Evolutionary conservation across 805 yeast species (phyloP), one percentile per base, ranked within the genome.

Genomic region (Debaryomyces maramus): DNA sequence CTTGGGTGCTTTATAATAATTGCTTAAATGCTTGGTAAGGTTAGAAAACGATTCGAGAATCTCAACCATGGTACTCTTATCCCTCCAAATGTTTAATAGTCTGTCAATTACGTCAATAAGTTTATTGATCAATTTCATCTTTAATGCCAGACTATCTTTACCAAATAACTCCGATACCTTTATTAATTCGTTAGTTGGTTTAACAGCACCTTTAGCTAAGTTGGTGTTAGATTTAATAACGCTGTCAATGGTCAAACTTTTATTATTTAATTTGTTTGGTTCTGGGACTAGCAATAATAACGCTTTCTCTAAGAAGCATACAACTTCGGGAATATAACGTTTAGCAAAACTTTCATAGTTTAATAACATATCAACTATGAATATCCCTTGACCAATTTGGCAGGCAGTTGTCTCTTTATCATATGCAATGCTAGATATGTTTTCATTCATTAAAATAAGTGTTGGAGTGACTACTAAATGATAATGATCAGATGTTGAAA

Each of bases 401-500:
- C 59, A 59, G 18, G 77, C 44, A 4, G 71, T 55, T 6, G 47
- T 44, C 4, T 58, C 30, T 17, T 40, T 33, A 18, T 82, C 80
- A 34, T 52, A 48, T 14, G 51, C 48, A 18, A 62, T 50, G 6
- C 40, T 40, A 5, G 61, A 50, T 40, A 91, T 64, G 10, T 79
- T 69, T 60, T 88, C 91, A 35, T 83, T 77, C 70, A 88, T 79
- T 28, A 88, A 63, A 23, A 93, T 75, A 21, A 79, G 67, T 2
- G 91, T 75, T 3, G 97, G 96, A 0, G 97, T 90, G 4, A 83
- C 90, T 8, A 93, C 85, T 43, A 89, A 72, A 69, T 93, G 99
- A 63, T 86, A 91, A 57, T 88, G 90, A 69, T 93, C 99, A 0
- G 99, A 93, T 0, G 97, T 88, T 0, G 99, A 90, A 56, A 85